These are phyloP conservation scores for Cantharellus cinnabarinus DNA, from an alignment of 768 basidiomycete genomes.

Conservation along the genomic window DNA sequence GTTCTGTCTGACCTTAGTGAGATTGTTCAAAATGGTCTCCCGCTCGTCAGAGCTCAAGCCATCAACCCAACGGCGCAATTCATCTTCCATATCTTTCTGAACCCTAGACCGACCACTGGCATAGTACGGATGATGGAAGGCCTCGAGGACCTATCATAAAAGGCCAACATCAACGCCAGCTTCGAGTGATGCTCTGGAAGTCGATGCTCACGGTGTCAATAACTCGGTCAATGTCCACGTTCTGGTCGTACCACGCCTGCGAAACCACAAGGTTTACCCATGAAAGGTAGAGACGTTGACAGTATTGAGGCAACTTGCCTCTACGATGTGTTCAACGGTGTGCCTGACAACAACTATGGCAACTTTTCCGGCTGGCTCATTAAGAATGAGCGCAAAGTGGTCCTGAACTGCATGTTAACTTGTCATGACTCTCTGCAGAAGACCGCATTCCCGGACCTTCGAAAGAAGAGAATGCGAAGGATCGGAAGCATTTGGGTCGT, in stretches of 20 bases:
- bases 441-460: slow-evolving; percentile 23
- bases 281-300: background rate
- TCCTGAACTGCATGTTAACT: slow-evolving; percentile 22
- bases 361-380: slow-evolving; percentile 57
- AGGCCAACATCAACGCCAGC: no score
- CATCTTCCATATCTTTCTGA: slow-evolving; percentile 39
- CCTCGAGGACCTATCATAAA: slow-evolving; percentile 27
- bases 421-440: background rate
- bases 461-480: slow-evolving; percentile 55
- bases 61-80: slow-evolving; percentile 33
- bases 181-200: no score
- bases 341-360: slow-evolving; percentile 47
- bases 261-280: background rate
- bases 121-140: slow-evolving; percentile 55
- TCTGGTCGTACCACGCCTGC: background rate
- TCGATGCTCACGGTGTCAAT: background rate
- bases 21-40: slow-evolving; percentile 24
- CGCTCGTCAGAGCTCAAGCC: slow-evolving; percentile 26
- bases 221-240: background rate
- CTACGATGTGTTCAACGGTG: slow-evolving; percentile 6
- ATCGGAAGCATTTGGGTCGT: slow-evolving; percentile 44
- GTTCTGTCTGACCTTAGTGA: slow-evolving; percentile 28
- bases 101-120: slow-evolving; percentile 31
- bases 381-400: slow-evolving; percentile 50
- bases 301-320: background rate